Base-by-base conservation (phyloP, 73 alveolate genomes). In the Paramecium pentaurelia region DNA sequence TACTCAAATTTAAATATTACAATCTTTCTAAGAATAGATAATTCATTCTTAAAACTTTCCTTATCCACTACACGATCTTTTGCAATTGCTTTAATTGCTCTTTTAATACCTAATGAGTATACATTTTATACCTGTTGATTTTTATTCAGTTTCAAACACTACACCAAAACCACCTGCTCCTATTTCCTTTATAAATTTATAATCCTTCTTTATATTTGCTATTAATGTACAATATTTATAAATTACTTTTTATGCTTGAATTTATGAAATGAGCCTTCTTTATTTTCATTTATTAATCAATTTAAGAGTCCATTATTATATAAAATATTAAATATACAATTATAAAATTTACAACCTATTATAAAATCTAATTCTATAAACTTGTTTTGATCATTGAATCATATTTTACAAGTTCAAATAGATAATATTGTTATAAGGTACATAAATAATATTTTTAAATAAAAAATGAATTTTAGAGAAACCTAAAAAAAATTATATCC, bases 141-240 rank as follows among this genome's bases (percentile, higher is more conserved):
- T 95, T n/a, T 93, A 77, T 32, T 75, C 54, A 14, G 96, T 96
- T 8, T 89, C 64, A 42, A 91, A 93, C 10, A 95, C 98, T 7
- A 92, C 96, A 0, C 97, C 97, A 93, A 93, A 95, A 6, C 96
- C 96, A 18, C 97, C 97, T 49, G 97, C 47, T 38, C 98, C 98
- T 28, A 95, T 86, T 73, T 93, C 94, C 59, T 92, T 88, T n/a
- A 60, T 80, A 37, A 95, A 94, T 83, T 88, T 92, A 49, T 93
- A 95, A n/a, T 86, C 97, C 60, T 94, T 93, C 75, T 92, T 95
- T 27, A 95, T 92, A 36, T 95, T 95, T 32, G 84, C 93, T 87
- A 34, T 59, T 16, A 60, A 38, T 9, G 16, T 18, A 54, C 14
- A n/a, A 54, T 47, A 16, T 3, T 71, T 12, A 34, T n/a, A 6